Evolutionary conservation across 2,329 filamentous ascomycete genomes (phyloP), one percentile per base, ranked within the genome.

Genomic region (Xenosphaeropsis pyriputrescens): DNA sequence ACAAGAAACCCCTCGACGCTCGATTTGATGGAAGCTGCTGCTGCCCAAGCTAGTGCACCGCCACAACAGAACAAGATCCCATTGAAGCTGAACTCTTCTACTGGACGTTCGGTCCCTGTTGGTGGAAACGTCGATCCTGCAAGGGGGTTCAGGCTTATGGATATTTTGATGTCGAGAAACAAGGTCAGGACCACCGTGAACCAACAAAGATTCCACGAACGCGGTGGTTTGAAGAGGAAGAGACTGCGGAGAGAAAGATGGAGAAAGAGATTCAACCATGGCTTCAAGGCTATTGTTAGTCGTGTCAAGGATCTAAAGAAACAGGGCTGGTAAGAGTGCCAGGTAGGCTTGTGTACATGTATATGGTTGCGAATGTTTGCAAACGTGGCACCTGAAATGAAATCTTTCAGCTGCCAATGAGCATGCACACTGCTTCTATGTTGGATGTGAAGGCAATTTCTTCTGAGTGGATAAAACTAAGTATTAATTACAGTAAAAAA

Each of bases 181-280:
- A 64, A 58, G 32, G 61, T 91, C 36, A 64, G 58, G 46, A 41
- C 35, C 2, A 75, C 85, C 48, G 64, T 64, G 38, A 55, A 57
- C 15, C 55, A 49, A 44, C 84, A 91, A 59, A 64, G 66, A 45
- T 84, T 75, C 50, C 79, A 93, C 57, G 84, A 91, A 65, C 63
- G 85, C 34, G 69, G 70, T 0, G 85, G 84, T 2, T 50, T 85
- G 50, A 85, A 82, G 70, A 69, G 78, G 58, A 93, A 91, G 73
- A 70, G 84, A 50, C 58, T 85, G 47, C 65, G 63, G 56, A 76
- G 72, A 42, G 65, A 79, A 64, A 66, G 83, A 43, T 86, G 81
- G 79, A 68, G 72, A 55, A 61, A 47, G 45, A 70, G 73, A 42
- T 91, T 89, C 59, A 76, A 72, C 64, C 55, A 57, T 22, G 79